Evolutionary conservation across 2,329 filamentous ascomycete species (phyloP).

Genomic region (Aspergillus sojae): DNA sequence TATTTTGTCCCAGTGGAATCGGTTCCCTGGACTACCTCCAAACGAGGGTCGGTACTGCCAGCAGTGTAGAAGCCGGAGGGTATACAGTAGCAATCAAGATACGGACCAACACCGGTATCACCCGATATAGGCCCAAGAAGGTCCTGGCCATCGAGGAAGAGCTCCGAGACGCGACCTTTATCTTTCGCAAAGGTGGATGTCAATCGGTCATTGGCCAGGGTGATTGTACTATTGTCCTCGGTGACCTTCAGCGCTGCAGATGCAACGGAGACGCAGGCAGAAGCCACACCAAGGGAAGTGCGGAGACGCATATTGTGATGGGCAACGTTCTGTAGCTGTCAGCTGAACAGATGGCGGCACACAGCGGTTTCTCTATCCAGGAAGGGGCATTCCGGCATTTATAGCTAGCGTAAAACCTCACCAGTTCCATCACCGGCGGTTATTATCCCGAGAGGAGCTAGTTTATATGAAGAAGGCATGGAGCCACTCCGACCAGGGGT

Average conservation of each 20-base stretch:
- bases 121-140: slow-evolving; percentile 53
- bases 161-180: slow-evolving; percentile 44
- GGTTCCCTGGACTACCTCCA: slow-evolving; percentile 55
- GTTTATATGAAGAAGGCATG: neutral
- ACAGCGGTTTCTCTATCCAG: neutral
- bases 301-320: slow-evolving; percentile 14
- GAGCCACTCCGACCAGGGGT: neutral
- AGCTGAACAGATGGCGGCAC: neutral
- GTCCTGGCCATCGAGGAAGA: slow-evolving; percentile 54
- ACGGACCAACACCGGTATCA: slow-evolving; percentile 56
- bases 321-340: neutral
- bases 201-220: slow-evolving; percentile 49
- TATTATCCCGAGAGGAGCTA: neutral
- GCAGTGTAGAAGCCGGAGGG: slow-evolving; percentile 63
- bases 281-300: slow-evolving; percentile 5
- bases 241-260: slow-evolving; percentile 22
- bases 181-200: slow-evolving; percentile 48
- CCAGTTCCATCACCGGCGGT: neutral
- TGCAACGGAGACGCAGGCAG: slow-evolving; percentile 14
- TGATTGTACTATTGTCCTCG: slow-evolving; percentile 27
- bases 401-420: neutral
- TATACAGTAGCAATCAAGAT: slow-evolving; percentile 66
- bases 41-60: slow-evolving; percentile 52
- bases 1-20: slow-evolving; percentile 57
- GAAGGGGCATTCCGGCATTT: neutral